phyloP scores from a whole-genome alignment of 2,329 filamentous ascomycete genomes.

The Zalaria obscura region DNA sequence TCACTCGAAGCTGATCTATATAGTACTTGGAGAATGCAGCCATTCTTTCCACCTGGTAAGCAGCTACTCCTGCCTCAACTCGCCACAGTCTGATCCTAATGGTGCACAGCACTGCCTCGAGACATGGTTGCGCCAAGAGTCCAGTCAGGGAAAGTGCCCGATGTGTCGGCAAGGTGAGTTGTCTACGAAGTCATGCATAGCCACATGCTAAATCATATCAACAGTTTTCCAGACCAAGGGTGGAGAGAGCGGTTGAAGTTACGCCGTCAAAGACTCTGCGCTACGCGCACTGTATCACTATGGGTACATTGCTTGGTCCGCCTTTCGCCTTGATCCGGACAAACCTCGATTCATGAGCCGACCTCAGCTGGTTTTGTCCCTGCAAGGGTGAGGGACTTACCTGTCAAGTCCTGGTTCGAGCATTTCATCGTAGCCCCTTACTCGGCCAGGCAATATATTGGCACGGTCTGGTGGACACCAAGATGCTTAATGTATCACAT shows the following conservation, averaged over 20 bases:
- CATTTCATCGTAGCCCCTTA: too few species aligned
- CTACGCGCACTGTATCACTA: too few species aligned
- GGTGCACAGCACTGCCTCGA: constrained; percentile 70
- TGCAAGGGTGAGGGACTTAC: too few species aligned
- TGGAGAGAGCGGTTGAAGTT: constrained; percentile 7
- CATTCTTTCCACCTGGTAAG: constrained; percentile 94
- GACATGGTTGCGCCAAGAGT: constrained; percentile 92
- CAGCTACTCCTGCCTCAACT: constrained; percentile 3
- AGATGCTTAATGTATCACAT: too few species aligned
- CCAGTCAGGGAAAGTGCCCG: constrained; percentile 83
- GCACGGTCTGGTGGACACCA: too few species aligned
- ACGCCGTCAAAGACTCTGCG: not conserved
- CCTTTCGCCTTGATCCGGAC: too few species aligned
- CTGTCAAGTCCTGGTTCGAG: too few species aligned
- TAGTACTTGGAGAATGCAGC: constrained; percentile 90
- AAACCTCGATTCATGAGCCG: too few species aligned
- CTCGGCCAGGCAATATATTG: too few species aligned
- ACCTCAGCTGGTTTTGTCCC: too few species aligned
- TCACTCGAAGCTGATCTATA: constrained; percentile 7
- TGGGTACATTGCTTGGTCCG: too few species aligned
- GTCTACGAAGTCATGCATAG: not conserved
- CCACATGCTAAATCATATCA: not conserved
- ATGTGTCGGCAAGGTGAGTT: constrained; percentile 73
- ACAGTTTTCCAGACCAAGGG: constrained; percentile 18
- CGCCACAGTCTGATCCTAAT: not conserved